phyloP scores from a whole-genome alignment of 2,329 filamentous ascomycete genomes.

The Diaporthe sp. region DNA sequence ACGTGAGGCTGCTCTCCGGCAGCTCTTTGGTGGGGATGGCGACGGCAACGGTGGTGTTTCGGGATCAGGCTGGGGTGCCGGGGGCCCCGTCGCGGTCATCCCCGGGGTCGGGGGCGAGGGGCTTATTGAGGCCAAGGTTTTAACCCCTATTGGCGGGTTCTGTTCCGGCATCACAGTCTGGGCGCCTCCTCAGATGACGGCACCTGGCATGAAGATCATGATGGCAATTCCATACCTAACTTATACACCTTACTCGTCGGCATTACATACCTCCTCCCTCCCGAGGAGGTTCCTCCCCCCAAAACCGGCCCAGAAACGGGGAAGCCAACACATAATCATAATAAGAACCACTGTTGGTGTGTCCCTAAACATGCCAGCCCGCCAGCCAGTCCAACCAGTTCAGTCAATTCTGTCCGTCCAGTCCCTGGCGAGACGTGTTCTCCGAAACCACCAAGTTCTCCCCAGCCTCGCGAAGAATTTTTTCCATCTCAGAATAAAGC shows the following conservation, averaged over 20 bases:
- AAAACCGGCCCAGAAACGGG: no score
- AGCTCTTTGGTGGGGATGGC: neutral
- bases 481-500: no score
- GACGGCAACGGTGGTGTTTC: neutral
- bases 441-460: no score
- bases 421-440: no score
- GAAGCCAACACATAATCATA: no score
- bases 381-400: neutral
- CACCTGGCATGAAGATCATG: neutral
- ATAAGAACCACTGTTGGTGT: no score
- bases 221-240: neutral
- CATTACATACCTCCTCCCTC: no score
- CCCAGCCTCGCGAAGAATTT: no score
- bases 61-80: neutral
- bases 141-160: neutral
- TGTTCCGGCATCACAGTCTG: neutral
- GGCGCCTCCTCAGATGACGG: neutral
- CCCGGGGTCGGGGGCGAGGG: neutral
- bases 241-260: no score
- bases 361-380: no score
- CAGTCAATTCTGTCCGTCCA: no score
- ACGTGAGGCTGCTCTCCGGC: neutral
- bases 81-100: neutral
- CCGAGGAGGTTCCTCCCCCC: no score
- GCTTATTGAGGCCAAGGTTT: conserved; percentile 14